Evolutionary conservation across 2,329 filamentous ascomycete genomes (phyloP), one percentile per base, ranked within the genome.

Genomic region (Penicillium sp.): DNA sequence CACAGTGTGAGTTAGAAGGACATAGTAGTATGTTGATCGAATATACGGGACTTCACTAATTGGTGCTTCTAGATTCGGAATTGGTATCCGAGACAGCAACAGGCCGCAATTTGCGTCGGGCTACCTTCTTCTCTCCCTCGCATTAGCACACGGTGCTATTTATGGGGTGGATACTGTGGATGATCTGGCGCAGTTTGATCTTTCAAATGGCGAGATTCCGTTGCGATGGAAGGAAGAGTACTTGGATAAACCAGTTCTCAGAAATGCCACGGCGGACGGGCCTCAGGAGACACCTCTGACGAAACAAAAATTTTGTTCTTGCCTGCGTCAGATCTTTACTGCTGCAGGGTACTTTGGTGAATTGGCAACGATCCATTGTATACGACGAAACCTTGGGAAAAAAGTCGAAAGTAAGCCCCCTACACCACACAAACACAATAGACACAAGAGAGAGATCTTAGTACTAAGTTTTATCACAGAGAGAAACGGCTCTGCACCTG

Each of bases 401-500:
- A 29, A 47, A 33, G 37, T 47, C 28, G 37, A 47, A 41, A 18
- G 29, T 47, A 35, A 47, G 36, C 11, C 14, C 11, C 37, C 5
- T 37, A 37, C 34, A 37, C 18, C 18, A 37, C 10, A 9, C 2
- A 29, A 29, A 29, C 25, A 40, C 25, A 7, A 13, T 13, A 39
- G 36, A 29, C 10, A n/a, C 18, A 37, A 13, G 5, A 18, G 9
- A 40, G 25, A 29, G 25, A 18, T 28, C 37, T 13, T 13, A 31
- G n/a, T 47, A 38, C 22, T 29, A 34, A 41, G 13, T 11, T 25
- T 22, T 13, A 16, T 27, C 25, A 50, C 14, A 56, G 54, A 27
- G 33, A 51, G 49, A 30, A 27, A 56, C 49, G 28, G 46, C 25
- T 57, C 54, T 43, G 40, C 40, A 45, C 41, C 45, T 33, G 31